These are phyloP conservation scores for Colletotrichum neosansevieriae DNA, from an alignment of 2,329 filamentous ascomycete species.

Conservation along the genomic window DNA sequence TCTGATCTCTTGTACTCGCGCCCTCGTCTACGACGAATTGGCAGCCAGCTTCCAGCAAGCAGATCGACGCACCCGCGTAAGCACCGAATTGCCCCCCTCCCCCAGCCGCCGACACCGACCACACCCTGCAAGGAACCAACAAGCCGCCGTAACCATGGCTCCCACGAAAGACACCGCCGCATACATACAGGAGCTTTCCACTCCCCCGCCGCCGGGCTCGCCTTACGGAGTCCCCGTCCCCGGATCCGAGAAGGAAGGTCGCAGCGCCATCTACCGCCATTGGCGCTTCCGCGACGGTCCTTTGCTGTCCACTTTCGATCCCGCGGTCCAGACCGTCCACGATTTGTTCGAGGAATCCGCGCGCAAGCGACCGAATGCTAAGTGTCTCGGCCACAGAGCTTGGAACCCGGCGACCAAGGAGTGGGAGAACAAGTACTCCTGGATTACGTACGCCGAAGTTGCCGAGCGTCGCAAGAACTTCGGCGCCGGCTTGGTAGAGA, in stretches of 20 bases:
- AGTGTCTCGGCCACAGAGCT: slow-evolving; percentile 82
- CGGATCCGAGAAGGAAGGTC: slow-evolving; percentile 78
- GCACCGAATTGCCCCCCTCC: slow-evolving; percentile 5
- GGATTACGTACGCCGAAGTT: slow-evolving; percentile 86
- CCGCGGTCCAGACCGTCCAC: slow-evolving; percentile 77
- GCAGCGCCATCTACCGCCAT: slow-evolving; percentile 84
- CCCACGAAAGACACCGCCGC: slow-evolving; percentile 49
- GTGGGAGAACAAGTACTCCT: slow-evolving; percentile 81
- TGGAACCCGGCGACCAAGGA: slow-evolving; percentile 81
- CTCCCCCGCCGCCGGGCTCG: slow-evolving; percentile 76
- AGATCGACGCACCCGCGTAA: slow-evolving; percentile 22
- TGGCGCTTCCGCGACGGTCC: slow-evolving; percentile 80
- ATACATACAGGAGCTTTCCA: slow-evolving; percentile 64
- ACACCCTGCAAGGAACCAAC: background rate
- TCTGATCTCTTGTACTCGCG: background rate
- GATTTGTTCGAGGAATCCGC: slow-evolving; percentile 82
- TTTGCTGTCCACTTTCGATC: slow-evolving; percentile 79
- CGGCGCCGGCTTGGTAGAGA: slow-evolving; percentile 85
- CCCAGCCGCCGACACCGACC: background rate
- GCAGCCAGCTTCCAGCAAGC: background rate
- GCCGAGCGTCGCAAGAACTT: slow-evolving; percentile 84
- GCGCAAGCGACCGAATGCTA: slow-evolving; percentile 72
- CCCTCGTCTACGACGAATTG: slow-evolving; percentile 8
- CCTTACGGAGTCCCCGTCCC: slow-evolving; percentile 85
- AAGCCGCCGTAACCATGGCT: slow-evolving; percentile 46